A percentile compares a stretch with the other conserved stretches of the same genome.
Conservation (phyloP, 2,329 filamentous ascomycete genomes). For the Aspergillus oerlinghausenensis region DNA sequence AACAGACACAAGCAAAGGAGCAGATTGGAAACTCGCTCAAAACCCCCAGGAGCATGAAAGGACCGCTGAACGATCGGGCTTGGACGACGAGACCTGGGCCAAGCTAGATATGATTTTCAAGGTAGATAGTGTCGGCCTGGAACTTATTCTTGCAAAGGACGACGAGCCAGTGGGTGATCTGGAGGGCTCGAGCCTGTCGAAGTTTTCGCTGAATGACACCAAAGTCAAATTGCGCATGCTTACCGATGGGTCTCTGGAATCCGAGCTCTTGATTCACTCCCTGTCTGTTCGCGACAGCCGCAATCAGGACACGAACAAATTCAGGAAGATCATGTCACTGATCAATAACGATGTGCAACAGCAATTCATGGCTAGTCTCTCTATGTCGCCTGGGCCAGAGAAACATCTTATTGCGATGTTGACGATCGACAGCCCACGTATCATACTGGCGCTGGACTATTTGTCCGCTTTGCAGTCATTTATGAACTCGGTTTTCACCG, state of each 20-base stretch:
- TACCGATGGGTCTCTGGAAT: slow-evolving; percentile 84
- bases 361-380: slow-evolving; percentile 96
- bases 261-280: slow-evolving; percentile 86
- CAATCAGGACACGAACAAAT: slow-evolving; percentile 87
- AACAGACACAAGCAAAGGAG: slow-evolving; percentile 45
- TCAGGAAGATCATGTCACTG: slow-evolving; percentile 95
- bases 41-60: slow-evolving; percentile 46
- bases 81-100: slow-evolving; percentile 72
- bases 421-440: slow-evolving; percentile 86
- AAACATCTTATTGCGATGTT: slow-evolving; percentile 82
- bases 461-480: slow-evolving; percentile 85
- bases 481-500: slow-evolving; percentile 62
- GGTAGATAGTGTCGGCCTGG: slow-evolving; percentile 79
- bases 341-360: slow-evolving; percentile 88
- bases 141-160: slow-evolving; percentile 73
- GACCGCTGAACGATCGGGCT: slow-evolving; percentile 66
- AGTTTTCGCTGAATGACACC: slow-evolving; percentile 91
- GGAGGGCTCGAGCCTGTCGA: slow-evolving; percentile 77
- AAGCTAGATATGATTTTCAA: slow-evolving; percentile 90
- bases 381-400: slow-evolving; percentile 80
- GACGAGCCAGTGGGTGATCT: slow-evolving; percentile 73
- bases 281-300: slow-evolving; percentile 94
- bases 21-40: slow-evolving; percentile 49
- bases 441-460: slow-evolving; percentile 96
- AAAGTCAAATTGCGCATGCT: slow-evolving; percentile 89